Evolutionary conservation across 2,329 filamentous ascomycete genomes (phyloP).

Genomic region (Phaeosphaeria sp.): DNA sequence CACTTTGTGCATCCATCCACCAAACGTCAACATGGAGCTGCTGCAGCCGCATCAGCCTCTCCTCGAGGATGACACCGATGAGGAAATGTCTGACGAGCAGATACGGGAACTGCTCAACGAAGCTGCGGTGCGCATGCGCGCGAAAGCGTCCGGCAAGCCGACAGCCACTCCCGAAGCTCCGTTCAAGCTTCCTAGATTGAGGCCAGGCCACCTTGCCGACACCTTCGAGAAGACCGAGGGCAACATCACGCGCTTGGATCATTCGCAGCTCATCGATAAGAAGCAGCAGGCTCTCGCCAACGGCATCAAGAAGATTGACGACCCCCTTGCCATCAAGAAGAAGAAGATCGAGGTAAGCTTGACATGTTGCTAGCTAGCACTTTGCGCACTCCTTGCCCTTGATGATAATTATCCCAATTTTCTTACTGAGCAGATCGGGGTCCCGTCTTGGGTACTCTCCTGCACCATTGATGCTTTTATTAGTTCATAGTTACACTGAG

Average conservation of each 20-base stretch:
- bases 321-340: constrained; percentile 57
- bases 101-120: constrained; percentile 68
- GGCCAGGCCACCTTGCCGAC: constrained; percentile 55
- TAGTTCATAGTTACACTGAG: constrained; percentile 81
- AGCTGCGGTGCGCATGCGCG: constrained; percentile 65
- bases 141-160: constrained; percentile 46
- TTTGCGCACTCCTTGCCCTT: background rate
- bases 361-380: background rate
- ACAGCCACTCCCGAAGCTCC: constrained; percentile 30
- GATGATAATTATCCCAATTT: constrained; percentile 78
- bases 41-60: constrained; percentile 45
- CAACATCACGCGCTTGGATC: constrained; percentile 61
- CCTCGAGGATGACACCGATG: constrained; percentile 44
- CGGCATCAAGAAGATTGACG: constrained; percentile 61
- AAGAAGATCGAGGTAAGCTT: constrained; percentile 59
- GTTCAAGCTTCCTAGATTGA: constrained; percentile 60
- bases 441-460: constrained; percentile 82
- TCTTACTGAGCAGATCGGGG: constrained; percentile 74
- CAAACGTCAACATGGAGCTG: constrained; percentile 43
- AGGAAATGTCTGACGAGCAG: constrained; percentile 67
- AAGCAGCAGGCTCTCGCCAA: constrained; percentile 57
- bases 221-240: constrained; percentile 63
- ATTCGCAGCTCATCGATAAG: constrained; percentile 57
- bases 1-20: constrained; percentile 27
- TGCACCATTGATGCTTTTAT: constrained; percentile 70